Base-by-base conservation (phyloP, 2,329 filamentous ascomycete genomes). In the Nemania sp. region DNA sequence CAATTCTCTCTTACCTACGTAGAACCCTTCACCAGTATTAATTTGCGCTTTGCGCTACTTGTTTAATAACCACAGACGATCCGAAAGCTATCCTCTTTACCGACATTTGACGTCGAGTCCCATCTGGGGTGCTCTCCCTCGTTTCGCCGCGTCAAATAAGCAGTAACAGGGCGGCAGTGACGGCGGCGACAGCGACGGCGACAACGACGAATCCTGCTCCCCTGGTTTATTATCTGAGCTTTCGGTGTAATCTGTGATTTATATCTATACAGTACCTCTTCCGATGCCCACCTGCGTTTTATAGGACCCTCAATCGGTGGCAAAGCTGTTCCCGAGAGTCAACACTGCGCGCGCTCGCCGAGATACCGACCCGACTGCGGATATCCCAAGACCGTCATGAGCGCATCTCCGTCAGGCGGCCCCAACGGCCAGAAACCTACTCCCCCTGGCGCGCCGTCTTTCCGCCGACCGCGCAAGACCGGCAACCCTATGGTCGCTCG, bases 401-500 rank as follows among this genome's bases (percentile, higher is more conserved):
- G 76, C 65, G 75, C 74, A 55, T 77, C 76, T 60, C 76, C 77
- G 39, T 74, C 76, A 20, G 80, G 78, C 59, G 75, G 77, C 56
- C 78, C 80, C 2, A 78, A 78, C 65, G 77, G 77, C 62, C 78
- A 76, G 56, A 78, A 76, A 43, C 79, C 79, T 50, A 80, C 78
- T 5, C 78, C 79, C n/a, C 79, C 77, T 49, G 71, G 76, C 20
- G 80, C 78, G 45, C 65, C 67, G n/a, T 68, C 68, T 42, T 49
- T 71, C 66, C 75, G 79, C 51, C 75, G 77, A 56, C 79, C 79
- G 11, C 81, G 80, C 59, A 77, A 76, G 48, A 78, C 80, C 57
- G 87, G 54, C 39, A 74, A 91, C 68, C 89, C 89, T 32, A 77
- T 91, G 18, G 85, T 89, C 53, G 80, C 87, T 54, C 82, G 85